Base-by-base conservation (phyloP, 495 filamentous ascomycete species). In the Letharia lupina region DNA sequence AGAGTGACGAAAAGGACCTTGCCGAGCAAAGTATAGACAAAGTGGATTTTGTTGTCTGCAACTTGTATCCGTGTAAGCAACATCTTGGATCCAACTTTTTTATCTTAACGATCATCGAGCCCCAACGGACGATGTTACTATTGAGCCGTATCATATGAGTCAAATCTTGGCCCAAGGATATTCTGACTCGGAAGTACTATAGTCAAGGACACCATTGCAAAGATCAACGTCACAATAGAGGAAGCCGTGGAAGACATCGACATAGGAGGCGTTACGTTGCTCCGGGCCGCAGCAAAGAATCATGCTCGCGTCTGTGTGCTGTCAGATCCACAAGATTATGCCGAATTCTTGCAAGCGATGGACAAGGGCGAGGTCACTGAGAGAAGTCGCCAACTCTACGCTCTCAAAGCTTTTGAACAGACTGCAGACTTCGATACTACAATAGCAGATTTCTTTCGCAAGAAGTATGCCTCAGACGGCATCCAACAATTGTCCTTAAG, bases 191-290 rank as follows among this genome's bases (percentile, higher is more conserved):
- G 48, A 31, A 31, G 47, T 28, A 50, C 48, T 52, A 31, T 31
- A 16, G 98, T 98, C 85, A 96, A 96, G 82, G 91, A 97, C 73
- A 97, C 95, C 58, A 85, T 98, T 65, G 89, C 92, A 65, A 95
- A 96, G 81, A 86, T 94, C 80, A 96, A 96, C 73, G 95, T 98
- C 69, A 97, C 93, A 45, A 88, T 98, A 67, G 83, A 89, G 33
- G 94, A 98, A 77, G 94, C 94, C 59, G 93, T 98, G 31, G 94
- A 98, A 78, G 94, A 98, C 80, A 92, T 98, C 67, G 94, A 98
- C 80, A 96, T 98, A 28, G 50, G 59, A 54, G 94, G 94, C 71
- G 94, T 98, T 57, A 98, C 94, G 33, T 85, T 98, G 69, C 90
- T 98, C 72, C 87, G 94, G 68, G 94, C 94, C 35, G 94, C 94